phyloP scores from a whole-genome alignment of 2,329 filamentous ascomycete species.

The Helotiales sp. region DNA sequence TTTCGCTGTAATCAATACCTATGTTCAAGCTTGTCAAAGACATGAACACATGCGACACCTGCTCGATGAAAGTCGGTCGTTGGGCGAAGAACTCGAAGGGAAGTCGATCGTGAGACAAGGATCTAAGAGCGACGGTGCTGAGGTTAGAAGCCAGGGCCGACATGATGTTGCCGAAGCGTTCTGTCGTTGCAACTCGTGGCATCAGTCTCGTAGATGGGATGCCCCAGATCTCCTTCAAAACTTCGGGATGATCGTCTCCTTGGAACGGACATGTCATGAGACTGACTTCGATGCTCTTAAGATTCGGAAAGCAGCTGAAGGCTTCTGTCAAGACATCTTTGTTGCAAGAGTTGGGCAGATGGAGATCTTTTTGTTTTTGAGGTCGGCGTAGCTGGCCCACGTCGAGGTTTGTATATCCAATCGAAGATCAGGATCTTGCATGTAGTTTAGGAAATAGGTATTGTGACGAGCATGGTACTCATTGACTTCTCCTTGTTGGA shows the following conservation, averaged over 20 bases:
- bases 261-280: constrained; percentile 26
- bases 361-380: constrained; percentile 32
- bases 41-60: constrained; percentile 18
- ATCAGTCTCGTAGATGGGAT: constrained; percentile 28
- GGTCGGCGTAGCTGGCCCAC: constrained; percentile 32
- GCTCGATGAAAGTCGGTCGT: constrained; percentile 10
- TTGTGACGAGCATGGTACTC: constrained; percentile 35
- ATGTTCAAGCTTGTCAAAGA: constrained; percentile 22
- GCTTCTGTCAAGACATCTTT: constrained; percentile 12
- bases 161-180: constrained; percentile 27
- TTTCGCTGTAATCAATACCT: constrained; percentile 24
- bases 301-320: constrained; percentile 23
- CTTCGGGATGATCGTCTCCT: constrained; percentile 11
- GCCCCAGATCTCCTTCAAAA: constrained; percentile 27
- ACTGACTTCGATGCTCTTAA: constrained; percentile 25
- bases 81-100: constrained; percentile 34
- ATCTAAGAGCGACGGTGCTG: constrained; percentile 11
- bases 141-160: constrained; percentile 12
- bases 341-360: constrained; percentile 25
- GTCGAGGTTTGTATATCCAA: constrained; percentile 32
- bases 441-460: constrained; percentile 30
- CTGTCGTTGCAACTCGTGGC: constrained; percentile 21
- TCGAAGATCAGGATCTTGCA: constrained; percentile 29
- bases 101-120: constrained; percentile 29
- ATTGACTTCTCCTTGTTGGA: constrained; percentile 32